Base-by-base conservation (phyloP, 176 grass and related monocot genomes). In the Juncus inflexus region DNA sequence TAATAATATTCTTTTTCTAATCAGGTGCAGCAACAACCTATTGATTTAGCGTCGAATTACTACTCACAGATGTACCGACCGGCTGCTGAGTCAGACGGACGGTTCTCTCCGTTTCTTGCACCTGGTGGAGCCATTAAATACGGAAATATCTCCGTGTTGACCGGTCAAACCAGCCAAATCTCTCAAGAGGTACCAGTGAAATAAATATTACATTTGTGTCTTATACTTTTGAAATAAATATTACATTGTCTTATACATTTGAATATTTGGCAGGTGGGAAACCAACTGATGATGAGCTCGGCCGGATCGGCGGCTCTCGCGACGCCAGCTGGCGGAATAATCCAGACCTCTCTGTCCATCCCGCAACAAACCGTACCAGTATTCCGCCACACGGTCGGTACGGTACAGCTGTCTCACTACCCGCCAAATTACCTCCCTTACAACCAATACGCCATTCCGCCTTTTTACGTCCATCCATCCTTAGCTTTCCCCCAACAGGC, bases 341-440 rank as follows among this genome's bases (percentile, higher is more conserved):
- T 84, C 68, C 83, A 78, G 45, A 73, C 78, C 35, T 95, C 90
- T 64, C 56, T 87, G 73, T 70, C 83, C 76, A 81, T 95, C 79
- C 81, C 86, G 10, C 90, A 85, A 64, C 90, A 82, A 42, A 55
- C 78, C 45, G 51, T 90, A 77, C 86, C 86, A 64, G 15, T 95
- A 15, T 90, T 87, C 60, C 78, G 81, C 3, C 90, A 90, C 65
- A 75, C 86, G 67, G 53, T 85, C 7, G 90, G 86, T 63, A 80
- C 68, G 12, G 53, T 90, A 67, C 83, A 83, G 63, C 63, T 95
- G 61, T 80, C 90, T 10, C 86, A 87, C 67, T 90, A 83, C 61
- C 80, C 70, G 35, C 73, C 75, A 15, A 78, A 70, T 55, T 95
- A 84, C 74, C 56, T 95, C 64, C 83, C 86, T 60, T 95, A 90